Conservation (phyloP, 495 filamentous ascomycete genomes). For the Beverwykella pulmonaria region DNA sequence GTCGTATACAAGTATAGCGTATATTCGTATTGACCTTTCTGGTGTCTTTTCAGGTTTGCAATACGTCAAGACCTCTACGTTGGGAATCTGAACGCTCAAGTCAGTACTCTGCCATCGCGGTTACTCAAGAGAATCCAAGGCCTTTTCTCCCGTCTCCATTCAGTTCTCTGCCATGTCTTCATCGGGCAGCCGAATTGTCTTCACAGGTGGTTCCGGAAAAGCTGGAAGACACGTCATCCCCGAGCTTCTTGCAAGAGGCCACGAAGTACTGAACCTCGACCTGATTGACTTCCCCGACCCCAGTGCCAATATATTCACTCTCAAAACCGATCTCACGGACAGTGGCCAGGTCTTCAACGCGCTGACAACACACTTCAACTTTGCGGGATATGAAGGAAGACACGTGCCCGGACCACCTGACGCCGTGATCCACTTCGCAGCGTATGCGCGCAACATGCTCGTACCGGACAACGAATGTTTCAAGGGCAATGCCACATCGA, state of each 20-base stretch:
- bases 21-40: no score
- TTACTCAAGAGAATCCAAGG: no score
- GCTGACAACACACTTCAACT: constrained; percentile 59
- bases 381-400: constrained; percentile 52
- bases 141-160: neutral
- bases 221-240: constrained; percentile 61
- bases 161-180: constrained; percentile 22
- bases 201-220: constrained; percentile 63
- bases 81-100: no score
- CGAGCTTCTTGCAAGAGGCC: constrained; percentile 56
- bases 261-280: constrained; percentile 63
- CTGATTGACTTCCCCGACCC: constrained; percentile 52
- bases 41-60: no score
- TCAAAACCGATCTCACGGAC: constrained; percentile 62
- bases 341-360: constrained; percentile 63
- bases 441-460: constrained; percentile 62
- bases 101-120: no score
- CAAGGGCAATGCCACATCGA: constrained; percentile 54
- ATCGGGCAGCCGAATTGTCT: constrained; percentile 53
- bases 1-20: no score
- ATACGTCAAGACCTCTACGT: no score
- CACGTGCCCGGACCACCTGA: constrained; percentile 52
- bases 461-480: constrained; percentile 64
- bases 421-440: constrained; percentile 65
- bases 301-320: constrained; percentile 54